Base-by-base conservation (phyloP, 2,329 filamentous ascomycete species). In the Epichloe coenophiala region DNA sequence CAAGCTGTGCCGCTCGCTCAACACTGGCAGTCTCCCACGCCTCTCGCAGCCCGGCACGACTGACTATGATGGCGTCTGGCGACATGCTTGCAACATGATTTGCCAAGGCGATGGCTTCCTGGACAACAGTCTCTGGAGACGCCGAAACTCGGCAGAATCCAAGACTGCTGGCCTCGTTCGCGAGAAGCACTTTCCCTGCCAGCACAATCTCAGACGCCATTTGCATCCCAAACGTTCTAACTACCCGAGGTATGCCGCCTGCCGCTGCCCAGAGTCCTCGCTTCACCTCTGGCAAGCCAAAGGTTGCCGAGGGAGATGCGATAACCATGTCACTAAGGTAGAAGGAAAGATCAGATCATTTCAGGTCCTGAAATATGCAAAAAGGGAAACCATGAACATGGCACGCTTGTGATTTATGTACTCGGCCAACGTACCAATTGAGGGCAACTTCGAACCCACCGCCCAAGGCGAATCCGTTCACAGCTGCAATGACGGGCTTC, bases 401-500 rank as follows among this genome's bases (percentile, higher is more conserved):
- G 31, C 6, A 13, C 35, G 7, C 3, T 11, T 19, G 4, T 19
- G 36, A n/a, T 2, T 9, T 31, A 11, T 31, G 1, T 31, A 31
- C 27, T 31, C 27, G 9, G 36, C 43, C 17, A 23, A 62, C 67
- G 37, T 61, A 77, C 74, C 74, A 78, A 47, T 75, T 75, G 49
- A 77, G 61, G 8, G 71, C 69, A 56, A 77, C 74, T 62, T 80
- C 77, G 55, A 78, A 78, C 0, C 77, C 77, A 4, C 77, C 77
- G 0, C 77, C 77, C 45, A 78, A 64, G 1, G 75, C 75, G 53
- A 74, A 70, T 0, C 77, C 77, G 61, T 80, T 81, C 3, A 80
- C 75, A 2, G 77, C 77, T 8, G 75, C 76, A 59, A 81, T 76
- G 44, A 81, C 69, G 1, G 77, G 77, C 62, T 81, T 81, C 66